Conservation (phyloP, 2,329 filamentous ascomycete species). For the Sclerotinia minor region DNA sequence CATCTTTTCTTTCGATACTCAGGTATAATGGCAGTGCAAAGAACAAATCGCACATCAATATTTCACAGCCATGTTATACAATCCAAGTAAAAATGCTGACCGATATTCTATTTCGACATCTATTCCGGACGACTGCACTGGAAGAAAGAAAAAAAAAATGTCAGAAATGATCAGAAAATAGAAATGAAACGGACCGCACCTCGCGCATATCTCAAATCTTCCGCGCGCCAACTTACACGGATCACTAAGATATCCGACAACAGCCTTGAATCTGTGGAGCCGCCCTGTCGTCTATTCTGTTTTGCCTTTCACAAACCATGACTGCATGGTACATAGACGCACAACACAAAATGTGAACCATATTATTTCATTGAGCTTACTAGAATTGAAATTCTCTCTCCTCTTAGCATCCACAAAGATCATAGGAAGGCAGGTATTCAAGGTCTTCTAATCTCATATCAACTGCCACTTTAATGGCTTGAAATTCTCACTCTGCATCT, state of each 20-base stretch:
- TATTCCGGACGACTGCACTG: conserved; percentile 5
- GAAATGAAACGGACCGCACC: conserved; percentile 18
- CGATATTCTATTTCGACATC: conserved; percentile 15
- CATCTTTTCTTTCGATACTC: neutral
- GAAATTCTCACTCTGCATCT: neutral
- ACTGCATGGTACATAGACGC: neutral
- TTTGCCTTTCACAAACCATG: neutral
- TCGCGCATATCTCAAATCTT: conserved; percentile 21
- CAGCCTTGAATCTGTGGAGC: conserved; percentile 14
- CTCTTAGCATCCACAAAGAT: neutral
- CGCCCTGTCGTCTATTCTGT: conserved; percentile 7
- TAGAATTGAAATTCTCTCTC: too few species aligned
- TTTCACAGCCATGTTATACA: conserved; percentile 6
- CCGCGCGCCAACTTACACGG: conserved; percentile 22
- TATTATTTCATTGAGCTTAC: neutral
- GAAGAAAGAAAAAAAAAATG: neutral
- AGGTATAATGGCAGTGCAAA: conserved; percentile 20
- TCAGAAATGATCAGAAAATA: conserved; percentile 16
- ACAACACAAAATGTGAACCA: neutral
- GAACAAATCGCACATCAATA: conserved; percentile 2
- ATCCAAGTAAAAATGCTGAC: conserved; percentile 11
- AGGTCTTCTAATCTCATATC: neutral
- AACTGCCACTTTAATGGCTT: neutral
- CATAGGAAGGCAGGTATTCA: neutral
- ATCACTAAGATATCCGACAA: neutral